phyloP scores from a whole-genome alignment of 169 alveolate genomes.

The Condylostoma magnum region DNA sequence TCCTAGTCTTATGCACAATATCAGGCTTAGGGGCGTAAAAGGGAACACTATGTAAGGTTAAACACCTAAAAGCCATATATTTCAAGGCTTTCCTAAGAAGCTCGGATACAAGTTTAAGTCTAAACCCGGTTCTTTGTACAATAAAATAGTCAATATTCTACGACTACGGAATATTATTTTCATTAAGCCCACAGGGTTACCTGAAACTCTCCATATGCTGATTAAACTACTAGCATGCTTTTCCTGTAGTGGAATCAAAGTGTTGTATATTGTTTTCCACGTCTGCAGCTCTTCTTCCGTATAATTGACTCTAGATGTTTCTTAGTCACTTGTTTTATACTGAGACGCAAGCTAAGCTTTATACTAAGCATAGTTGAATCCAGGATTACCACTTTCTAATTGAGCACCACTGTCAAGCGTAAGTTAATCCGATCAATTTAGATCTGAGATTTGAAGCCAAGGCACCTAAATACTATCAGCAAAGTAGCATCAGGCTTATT shows the following conservation, averaged over 20 bases:
- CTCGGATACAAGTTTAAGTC: conserved; percentile 63
- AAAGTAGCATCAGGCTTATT: not conserved
- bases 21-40: too few species aligned
- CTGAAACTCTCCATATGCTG: not conserved
- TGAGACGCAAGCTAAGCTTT: not conserved
- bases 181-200: not conserved
- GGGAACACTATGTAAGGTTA: too few species aligned
- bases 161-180: conserved; percentile 37
- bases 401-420: not conserved
- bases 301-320: conserved; percentile 32
- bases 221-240: conserved; percentile 18
- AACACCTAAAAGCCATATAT: conserved; percentile 65
- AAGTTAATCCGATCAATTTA: not conserved
- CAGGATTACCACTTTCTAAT: not conserved
- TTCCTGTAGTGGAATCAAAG: conserved; percentile 25
- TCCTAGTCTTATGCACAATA: too few species aligned
- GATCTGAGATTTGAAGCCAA: conserved; percentile 7
- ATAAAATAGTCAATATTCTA: conserved; percentile 51
- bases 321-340: not conserved
- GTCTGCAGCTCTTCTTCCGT: conserved; percentile 35
- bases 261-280: conserved; percentile 34
- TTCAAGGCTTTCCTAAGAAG: conserved; percentile 66
- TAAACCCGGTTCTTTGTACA: conserved; percentile 60
- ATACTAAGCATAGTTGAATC: not conserved
- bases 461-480: not conserved